Base-by-base conservation (phyloP, 257 asterid genomes). In the Gentiana dahurica region DNA sequence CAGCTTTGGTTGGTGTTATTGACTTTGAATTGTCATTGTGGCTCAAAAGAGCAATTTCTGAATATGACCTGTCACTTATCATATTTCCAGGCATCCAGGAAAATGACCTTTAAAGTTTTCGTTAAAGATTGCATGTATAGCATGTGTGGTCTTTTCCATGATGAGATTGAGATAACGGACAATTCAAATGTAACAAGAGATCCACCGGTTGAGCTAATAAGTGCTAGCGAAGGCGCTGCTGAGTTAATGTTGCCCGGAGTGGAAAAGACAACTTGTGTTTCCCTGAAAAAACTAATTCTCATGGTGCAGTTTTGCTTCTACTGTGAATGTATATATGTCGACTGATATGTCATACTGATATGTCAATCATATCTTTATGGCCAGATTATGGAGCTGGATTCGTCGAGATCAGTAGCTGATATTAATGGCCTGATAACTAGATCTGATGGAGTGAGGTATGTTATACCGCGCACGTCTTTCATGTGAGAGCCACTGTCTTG, bases 311-410 rank as follows among this genome's bases (percentile, higher is more conserved):
- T 58, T 59, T 60, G 56, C 78, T 44, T 59, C 59, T 48, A 33
- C 71, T 62, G 13, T 54, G 11, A 24, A 24, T 24, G 53, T 44
- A 59, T 10, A 59, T 77, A 15, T 39, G 35, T 70, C 53, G 46
- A 72, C 54, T 43, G 34, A 37, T 37, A 44, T 35, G 49, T 58
- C 61, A 47, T 39, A 63, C 56, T 65, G 38, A 61, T 72, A 5
- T 0, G 9, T 3, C 46, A 41, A 41, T 51, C 49, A 57, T 45
- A 12, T 12, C 60, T 59, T 62, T 58, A 15, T 75, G 63, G 57
- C 53, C 64, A 87, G 95, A 71, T 83, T 55, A 81, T 91, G 77
- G 94, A 87, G 75, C 76, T 87, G 69, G 96, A 91, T 79, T 74
- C 78, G 10, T 79, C 88, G 59, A 74, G 89, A 39, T 61, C 33